phyloP scores from a whole-genome alignment of 345 rosid genomes.

The Hibiscus syriacus region DNA sequence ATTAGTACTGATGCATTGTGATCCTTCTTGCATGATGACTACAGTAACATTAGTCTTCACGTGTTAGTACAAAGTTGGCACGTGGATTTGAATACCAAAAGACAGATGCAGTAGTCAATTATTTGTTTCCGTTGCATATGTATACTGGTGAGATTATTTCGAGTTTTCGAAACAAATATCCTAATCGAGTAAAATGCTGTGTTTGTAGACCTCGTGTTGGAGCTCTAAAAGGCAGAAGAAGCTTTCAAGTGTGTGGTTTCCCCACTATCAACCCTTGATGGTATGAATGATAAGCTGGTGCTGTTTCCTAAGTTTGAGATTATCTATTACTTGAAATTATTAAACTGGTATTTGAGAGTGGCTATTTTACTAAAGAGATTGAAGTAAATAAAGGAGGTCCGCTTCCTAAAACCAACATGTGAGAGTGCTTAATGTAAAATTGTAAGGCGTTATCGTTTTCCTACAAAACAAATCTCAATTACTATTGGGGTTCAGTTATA shows the following conservation, averaged over 20 bases:
- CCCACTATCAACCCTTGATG: neutral
- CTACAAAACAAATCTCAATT: neutral
- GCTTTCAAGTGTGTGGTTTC: conserved; percentile 7
- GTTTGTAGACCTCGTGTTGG: conserved; percentile 60
- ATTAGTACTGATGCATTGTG: no score
- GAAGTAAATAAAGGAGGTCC: conserved; percentile 24
- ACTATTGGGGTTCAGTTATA: neutral
- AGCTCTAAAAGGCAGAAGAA: conserved; percentile 40
- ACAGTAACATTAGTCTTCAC: no score
- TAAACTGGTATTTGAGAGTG: conserved; percentile 18
- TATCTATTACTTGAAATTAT: conserved; percentile 7
- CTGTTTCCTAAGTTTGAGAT: conserved; percentile 12
- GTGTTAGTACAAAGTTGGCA: no score
- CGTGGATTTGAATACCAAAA: no score
- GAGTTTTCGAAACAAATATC: no score
- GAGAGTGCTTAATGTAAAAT: conserved; percentile 2
- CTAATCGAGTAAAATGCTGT: neutral
- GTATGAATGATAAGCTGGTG: neutral
- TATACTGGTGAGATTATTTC: no score
- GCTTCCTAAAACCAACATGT: conserved; percentile 2
- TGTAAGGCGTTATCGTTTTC: conserved; percentile 7
- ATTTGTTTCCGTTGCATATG: no score
- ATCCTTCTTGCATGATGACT: no score
- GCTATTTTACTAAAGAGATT: conserved; percentile 16
- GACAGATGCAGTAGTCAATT: no score